Conservation (phyloP, 2,329 filamentous ascomycete genomes). For the Ambrosiella xylebori region DNA sequence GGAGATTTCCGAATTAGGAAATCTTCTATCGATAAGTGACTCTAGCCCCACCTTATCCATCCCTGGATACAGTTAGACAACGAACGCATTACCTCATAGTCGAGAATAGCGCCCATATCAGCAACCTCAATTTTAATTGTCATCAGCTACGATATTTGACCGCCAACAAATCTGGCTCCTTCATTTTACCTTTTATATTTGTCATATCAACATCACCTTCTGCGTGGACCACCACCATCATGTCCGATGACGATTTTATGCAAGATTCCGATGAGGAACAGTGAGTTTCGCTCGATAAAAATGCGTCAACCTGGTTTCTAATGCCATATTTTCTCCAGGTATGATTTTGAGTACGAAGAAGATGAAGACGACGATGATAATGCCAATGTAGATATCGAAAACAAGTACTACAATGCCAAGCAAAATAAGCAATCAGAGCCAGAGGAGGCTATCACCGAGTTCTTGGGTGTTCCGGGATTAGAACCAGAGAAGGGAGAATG, state of each 20-base stretch:
- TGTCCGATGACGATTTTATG: constrained; percentile 37
- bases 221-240: constrained; percentile 16
- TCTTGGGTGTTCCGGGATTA: constrained; percentile 67
- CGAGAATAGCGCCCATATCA: too few species aligned
- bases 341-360: constrained; percentile 95
- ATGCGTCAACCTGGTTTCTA: too few species aligned
- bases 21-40: not conserved
- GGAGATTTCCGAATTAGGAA: too few species aligned
- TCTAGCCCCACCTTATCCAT: not conserved
- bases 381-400: constrained; percentile 88
- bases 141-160: too few species aligned
- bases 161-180: too few species aligned
- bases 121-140: too few species aligned
- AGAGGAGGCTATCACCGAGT: constrained; percentile 78
- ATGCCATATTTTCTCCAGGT: constrained; percentile 27
- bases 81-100: too few species aligned
- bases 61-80: not conserved
- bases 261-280: constrained; percentile 31
- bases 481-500: constrained; percentile 91
- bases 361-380: constrained; percentile 67
- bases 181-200: too few species aligned
- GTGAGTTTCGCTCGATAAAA: constrained; percentile 16
- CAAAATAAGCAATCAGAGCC: constrained; percentile 81
- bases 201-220: too few species aligned
- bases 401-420: constrained; percentile 99